Base-by-base conservation (phyloP, 2,329 filamentous ascomycete species). In the Penicillium sp. region DNA sequence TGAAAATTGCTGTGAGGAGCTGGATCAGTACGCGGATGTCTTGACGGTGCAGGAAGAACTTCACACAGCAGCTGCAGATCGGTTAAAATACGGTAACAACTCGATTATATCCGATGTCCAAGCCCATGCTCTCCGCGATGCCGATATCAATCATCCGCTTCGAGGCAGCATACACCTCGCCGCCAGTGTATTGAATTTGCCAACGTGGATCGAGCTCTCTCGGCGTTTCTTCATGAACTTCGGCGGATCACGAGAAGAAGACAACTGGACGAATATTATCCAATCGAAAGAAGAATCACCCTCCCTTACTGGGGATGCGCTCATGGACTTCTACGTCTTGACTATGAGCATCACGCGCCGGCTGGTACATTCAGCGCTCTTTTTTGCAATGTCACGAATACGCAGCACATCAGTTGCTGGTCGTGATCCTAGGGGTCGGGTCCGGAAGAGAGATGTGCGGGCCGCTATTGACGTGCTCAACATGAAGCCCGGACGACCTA, bases 281-380 rank as follows among this genome's bases (percentile, higher is more conserved):
- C 74, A 76, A 14, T 73, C 76, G 18, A 61, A 62, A 36, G 56
- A 56, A 3, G 74, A 78, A 40, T 71, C 71, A 3, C 89, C 89
- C 0, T 80, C 84, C 0, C 78, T 95, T 15, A 81, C 84, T 51
- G 78, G 81, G 5, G 89, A 86, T 2, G 81, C 86, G 0, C 75
- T 94, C n/a, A 75, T 79, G 4, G 87, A 93, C 52, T 83, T 95
- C 30, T 76, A 89, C 55, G 77, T 78, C 7, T 64, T 95, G 2
- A 72, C 77, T 0, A 61, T 85, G 1, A 84, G 78, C 37, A 51
- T 93, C 10, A 90, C 86, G 0, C 79, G 78, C 43, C 76, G 86
- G 9, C 66, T 95, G 1, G 71, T 93, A 2, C 79, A 86, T 32
- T 79, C 84, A 0, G 72, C 80, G 0, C 67, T 93, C 0, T 85